A percentile compares a stretch with the other conserved stretches of the same genome.
phyloP scores from a whole-genome alignment of 73 alveolate species.

The Loxodes magnus region DNA sequence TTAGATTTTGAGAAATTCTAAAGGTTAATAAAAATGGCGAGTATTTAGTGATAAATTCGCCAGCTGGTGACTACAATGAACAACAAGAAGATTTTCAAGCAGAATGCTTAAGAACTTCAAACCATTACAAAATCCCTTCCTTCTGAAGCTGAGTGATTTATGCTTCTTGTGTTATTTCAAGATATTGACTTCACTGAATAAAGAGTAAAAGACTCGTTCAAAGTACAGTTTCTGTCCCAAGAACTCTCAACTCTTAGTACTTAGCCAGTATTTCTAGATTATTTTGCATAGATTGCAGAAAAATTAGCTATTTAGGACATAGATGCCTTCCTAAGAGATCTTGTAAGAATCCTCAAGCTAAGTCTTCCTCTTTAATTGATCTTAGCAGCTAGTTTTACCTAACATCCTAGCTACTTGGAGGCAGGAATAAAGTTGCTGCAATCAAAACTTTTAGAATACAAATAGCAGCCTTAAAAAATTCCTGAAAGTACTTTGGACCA shows the following conservation, averaged over 20 bases:
- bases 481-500: too few species aligned
- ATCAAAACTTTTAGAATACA: conserved; percentile 24
- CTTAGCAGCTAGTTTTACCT: conserved; percentile 18
- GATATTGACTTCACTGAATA: conserved; percentile 30
- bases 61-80: too few species aligned
- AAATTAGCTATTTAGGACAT: conserved; percentile 11
- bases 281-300: conserved; percentile 18
- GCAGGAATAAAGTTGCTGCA: conserved; percentile 20
- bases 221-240: conserved; percentile 29
- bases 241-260: conserved; percentile 12
- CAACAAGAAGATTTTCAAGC: too few species aligned
- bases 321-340: conserved; percentile 3
- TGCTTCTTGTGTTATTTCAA: conserved; percentile 33
- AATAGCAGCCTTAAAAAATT: too few species aligned
- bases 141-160: conserved; percentile 35
- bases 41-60: too few species aligned
- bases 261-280: conserved; percentile 28
- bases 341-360: background rate
- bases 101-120: too few species aligned
- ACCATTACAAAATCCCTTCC: too few species aligned
- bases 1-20: too few species aligned
- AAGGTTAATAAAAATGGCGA: too few species aligned
- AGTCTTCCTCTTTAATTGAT: background rate
- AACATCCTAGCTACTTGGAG: background rate
- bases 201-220: conserved; percentile 36